Evolutionary conservation across 1,284 basidiomycete species (phyloP).

Genomic region (Chondrostereum purpureum): DNA sequence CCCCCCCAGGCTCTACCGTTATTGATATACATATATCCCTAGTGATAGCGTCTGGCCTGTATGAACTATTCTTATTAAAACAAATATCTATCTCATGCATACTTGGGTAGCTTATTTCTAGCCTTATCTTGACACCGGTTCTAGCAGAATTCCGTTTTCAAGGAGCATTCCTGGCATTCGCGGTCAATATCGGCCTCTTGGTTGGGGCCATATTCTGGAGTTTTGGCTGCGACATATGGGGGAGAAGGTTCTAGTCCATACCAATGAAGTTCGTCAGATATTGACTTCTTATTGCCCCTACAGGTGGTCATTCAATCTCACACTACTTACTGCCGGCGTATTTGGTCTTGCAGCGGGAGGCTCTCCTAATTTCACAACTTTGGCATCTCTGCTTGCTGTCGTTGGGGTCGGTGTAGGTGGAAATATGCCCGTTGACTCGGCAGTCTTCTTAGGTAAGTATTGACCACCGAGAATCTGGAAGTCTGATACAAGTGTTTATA

Average conservation of each 20-base stretch:
- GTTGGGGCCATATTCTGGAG: slow-evolving; percentile 63
- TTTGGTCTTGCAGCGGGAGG: slow-evolving; percentile 61
- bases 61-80: slow-evolving; percentile 18
- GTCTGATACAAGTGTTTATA: slow-evolving; percentile 16
- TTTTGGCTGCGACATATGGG: slow-evolving; percentile 55
- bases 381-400: slow-evolving; percentile 48
- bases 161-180: slow-evolving; percentile 48
- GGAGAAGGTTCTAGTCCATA: slow-evolving; percentile 33
- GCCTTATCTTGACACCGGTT: slow-evolving; percentile 50
- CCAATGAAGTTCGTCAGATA: not conserved
- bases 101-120: slow-evolving; percentile 39
- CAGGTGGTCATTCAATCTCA: slow-evolving; percentile 70
- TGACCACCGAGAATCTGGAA: slow-evolving; percentile 3
- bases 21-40: slow-evolving; percentile 10
- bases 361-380: slow-evolving; percentile 43
- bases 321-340: slow-evolving; percentile 62
- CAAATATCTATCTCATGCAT: not conserved
- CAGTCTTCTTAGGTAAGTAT: slow-evolving; percentile 64
- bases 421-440: slow-evolving; percentile 75
- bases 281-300: not conserved
- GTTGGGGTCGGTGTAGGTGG: slow-evolving; percentile 63
- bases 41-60: slow-evolving; percentile 67
- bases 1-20: slow-evolving; percentile 1
- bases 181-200: slow-evolving; percentile 54
- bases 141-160: slow-evolving; percentile 48